Evolutionary conservation across 2,329 filamentous ascomycete genomes (phyloP), one percentile per base, ranked within the genome.

Genomic region (Albophoma yamanashiensis): DNA sequence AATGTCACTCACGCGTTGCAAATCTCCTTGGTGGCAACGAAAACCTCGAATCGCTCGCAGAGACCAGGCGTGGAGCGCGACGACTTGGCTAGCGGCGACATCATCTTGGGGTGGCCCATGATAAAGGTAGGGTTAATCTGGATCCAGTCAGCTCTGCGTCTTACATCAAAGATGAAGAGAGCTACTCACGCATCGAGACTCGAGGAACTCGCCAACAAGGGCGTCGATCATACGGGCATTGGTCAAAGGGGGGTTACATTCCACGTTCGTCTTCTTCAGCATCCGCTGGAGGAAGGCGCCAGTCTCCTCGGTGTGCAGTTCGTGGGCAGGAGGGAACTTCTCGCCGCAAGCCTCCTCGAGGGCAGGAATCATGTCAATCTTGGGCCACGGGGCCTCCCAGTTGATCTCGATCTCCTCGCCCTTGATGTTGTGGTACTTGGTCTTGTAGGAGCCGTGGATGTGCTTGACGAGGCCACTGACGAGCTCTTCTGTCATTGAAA

Each of bases 161-260:
- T 55, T 7, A 3, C 6, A 27, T 9, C 31, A 53, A 8, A 4
- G 15, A 17, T 6, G 25, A 50, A 36, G 38, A 40, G 17, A 14
- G 14, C n/a, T 14, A 65, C 70, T 64, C 67, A 72, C 82, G 75
- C 91, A 95, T 66, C 87, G 93, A 72, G 92, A 89, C 77, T 97
- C 94, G 67, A 97, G 93, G 76, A 92, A 97, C 74, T 97, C 92
- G 64, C 92, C 92, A 39, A 91, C 88, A 40, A 99, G 83, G 76
- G 92, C 95, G 78, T 99, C 94, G 59, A 99, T 87, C 89, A 99
- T 97, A 67, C 94, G 88, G 9, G 93, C 87, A 64, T 96, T 97
- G 67, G 94, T 99, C 67, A 92, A 81, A 1, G 94, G 95, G 36
- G 92, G 89, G 52, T 89, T 82, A 80, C 93, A 97, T 55, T 96